These are phyloP conservation scores for Aciculosporium take DNA, from an alignment of 2,329 filamentous ascomycete genomes.

Conservation along the genomic window DNA sequence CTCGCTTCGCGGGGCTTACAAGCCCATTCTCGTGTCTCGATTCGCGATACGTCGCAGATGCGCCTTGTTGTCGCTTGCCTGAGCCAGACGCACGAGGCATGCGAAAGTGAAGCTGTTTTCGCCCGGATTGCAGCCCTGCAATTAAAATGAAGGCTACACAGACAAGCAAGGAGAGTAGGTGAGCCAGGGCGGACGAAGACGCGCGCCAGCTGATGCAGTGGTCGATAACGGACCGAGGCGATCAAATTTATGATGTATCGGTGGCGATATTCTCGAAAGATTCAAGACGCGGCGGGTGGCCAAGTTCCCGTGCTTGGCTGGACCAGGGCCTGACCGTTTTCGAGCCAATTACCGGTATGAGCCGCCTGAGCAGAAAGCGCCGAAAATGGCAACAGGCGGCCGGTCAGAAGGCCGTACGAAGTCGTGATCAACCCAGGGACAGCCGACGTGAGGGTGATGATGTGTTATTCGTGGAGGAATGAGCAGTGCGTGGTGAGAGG, in stretches of 20 bases:
- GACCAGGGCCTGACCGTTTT: neutral
- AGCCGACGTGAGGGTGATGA: slow-evolving; percentile 2
- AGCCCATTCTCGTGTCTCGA: slow-evolving; percentile 77
- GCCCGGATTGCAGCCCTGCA: neutral
- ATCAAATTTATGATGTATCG: neutral
- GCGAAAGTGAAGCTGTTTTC: slow-evolving; percentile 18
- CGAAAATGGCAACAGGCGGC: slow-evolving; percentile 1
- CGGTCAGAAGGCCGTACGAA: neutral
- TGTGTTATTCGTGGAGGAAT: neutral
- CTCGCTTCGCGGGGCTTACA: slow-evolving; percentile 42
- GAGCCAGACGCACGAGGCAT: slow-evolving; percentile 48
- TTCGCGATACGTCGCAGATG: slow-evolving; percentile 50
- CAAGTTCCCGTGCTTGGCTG: neutral
- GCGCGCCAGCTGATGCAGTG: neutral
- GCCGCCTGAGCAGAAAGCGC: neutral
- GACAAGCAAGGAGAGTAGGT: neutral
- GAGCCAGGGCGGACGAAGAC: neutral
- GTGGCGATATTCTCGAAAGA: neutral
- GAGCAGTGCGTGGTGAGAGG: neutral
- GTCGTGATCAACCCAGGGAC: neutral
- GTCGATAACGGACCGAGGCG: neutral
- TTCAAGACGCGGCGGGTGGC: neutral
- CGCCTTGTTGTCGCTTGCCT: slow-evolving; percentile 48
- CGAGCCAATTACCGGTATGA: neutral
- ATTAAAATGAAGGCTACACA: neutral